A percentile compares a stretch with the other conserved stretches of the same genome.
These are phyloP conservation scores for Chrysanthemum lavandulifolium DNA, from an alignment of 129 eudicot genomes.

Conservation along the genomic window DNA sequence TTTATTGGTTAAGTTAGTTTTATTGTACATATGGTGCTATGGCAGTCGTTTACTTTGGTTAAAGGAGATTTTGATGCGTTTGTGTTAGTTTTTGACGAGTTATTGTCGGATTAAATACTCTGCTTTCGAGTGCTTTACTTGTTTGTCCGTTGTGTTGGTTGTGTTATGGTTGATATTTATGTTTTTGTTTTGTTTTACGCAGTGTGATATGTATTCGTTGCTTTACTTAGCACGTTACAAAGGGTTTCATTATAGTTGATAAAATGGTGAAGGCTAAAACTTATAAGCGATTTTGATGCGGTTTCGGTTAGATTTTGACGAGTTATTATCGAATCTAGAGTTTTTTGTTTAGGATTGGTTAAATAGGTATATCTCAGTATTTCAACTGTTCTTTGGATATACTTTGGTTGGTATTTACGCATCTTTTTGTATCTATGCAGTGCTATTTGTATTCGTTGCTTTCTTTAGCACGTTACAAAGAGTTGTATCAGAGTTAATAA, in stretches of 20 bases:
- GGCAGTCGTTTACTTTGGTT: no score
- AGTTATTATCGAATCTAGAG: no score
- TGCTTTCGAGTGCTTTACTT: not conserved
- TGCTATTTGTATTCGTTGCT: not conserved
- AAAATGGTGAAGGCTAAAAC: constrained; percentile 2
- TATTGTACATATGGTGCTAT: no score
- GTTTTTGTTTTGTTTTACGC: not conserved
- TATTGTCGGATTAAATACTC: no score
- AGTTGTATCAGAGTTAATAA: not conserved
- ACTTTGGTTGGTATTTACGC: not conserved
- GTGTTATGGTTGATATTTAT: not conserved
- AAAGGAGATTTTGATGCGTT: no score
- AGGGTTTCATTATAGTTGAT: not conserved
- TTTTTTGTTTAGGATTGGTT: no score
- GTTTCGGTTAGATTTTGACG: no score
- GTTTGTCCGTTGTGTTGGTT: not conserved
- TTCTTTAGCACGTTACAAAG: constrained; percentile 5
- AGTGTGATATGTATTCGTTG: constrained; percentile 13
- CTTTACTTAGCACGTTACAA: constrained; percentile 14
- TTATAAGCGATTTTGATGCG: no score
- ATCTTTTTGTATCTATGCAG: constrained; percentile 4
- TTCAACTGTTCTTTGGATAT: no score
- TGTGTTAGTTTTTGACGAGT: no score
- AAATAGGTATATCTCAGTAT: no score
- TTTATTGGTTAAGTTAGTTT: no score